A percentile compares a stretch with the other conserved stretches of the same genome.
phyloP scores from a whole-genome alignment of 768 basidiomycete genomes.

The Serpula lacrymans region DNA sequence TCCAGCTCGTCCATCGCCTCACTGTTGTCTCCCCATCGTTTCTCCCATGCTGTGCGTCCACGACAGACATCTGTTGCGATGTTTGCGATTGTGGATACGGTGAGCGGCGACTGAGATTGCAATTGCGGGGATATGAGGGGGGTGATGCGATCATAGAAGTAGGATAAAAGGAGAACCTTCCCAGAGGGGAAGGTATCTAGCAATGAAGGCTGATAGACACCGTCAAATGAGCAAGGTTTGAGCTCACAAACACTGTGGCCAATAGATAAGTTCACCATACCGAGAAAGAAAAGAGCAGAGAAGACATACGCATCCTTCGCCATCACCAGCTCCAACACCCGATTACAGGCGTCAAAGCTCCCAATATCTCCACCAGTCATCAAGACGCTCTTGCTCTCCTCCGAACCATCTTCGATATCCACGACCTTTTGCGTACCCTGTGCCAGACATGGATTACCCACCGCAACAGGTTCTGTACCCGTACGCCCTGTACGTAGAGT shows the following conservation, averaged over 20 bases:
- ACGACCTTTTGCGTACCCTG: conserved; percentile 60
- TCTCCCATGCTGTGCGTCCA: conserved; percentile 59
- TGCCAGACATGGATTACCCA: conserved; percentile 84
- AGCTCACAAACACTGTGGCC: conserved; percentile 70
- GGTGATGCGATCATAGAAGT: conserved; percentile 93
- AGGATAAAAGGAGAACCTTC: conserved; percentile 87
- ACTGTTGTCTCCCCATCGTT: conserved; percentile 42
- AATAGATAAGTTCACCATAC: background rate
- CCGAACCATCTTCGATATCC: conserved; percentile 50
- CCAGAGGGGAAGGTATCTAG: conserved; percentile 85
- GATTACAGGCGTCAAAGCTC: conserved; percentile 80
- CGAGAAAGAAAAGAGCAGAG: background rate
- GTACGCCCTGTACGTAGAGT: conserved; percentile 32
- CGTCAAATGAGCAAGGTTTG: conserved; percentile 95
- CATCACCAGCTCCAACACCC: conserved; percentile 83
- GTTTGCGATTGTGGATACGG: conserved; percentile 55
- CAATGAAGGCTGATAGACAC: conserved; percentile 94
- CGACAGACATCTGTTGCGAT: conserved; percentile 73
- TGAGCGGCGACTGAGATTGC: conserved; percentile 30
- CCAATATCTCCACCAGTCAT: conserved; percentile 86
- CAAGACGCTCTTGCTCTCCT: conserved; percentile 53
- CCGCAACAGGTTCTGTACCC: conserved; percentile 25
- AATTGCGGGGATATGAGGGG: conserved; percentile 57
- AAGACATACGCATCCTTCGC: conserved; percentile 86
- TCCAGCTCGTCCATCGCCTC: conserved; percentile 65